These are phyloP conservation scores for Apiospora malaysiana DNA, from an alignment of 2,329 filamentous ascomycete species.

Conservation along the genomic window DNA sequence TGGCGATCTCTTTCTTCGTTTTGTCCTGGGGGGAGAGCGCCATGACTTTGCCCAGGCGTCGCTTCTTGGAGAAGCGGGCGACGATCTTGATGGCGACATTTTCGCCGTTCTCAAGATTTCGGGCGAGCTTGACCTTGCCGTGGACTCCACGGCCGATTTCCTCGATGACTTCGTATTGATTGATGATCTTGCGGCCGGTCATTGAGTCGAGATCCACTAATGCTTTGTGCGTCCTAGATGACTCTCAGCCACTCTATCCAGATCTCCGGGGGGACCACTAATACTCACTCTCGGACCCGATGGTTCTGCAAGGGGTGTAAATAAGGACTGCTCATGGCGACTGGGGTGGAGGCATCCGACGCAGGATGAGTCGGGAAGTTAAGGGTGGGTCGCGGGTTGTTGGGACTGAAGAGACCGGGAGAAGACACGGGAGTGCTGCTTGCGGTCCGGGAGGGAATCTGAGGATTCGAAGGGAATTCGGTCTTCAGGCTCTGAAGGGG, in stretches of 20 bases:
- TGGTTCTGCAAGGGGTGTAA: slow-evolving; percentile 75
- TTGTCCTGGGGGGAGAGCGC: slow-evolving; percentile 72
- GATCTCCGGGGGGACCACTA: neutral
- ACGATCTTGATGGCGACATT: slow-evolving; percentile 99
- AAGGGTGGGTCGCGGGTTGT: slow-evolving; percentile 48
- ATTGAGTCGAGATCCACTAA: slow-evolving; percentile 87
- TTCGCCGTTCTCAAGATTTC: slow-evolving; percentile 75
- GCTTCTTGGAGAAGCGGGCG: slow-evolving; percentile 90
- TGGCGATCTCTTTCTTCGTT: slow-evolving; percentile 95
- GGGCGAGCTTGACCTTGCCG: slow-evolving; percentile 95
- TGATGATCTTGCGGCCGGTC: slow-evolving; percentile 94
- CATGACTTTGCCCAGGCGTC: slow-evolving; percentile 84
- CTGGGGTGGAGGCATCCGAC: slow-evolving; percentile 62
- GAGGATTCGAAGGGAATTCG: slow-evolving; percentile 42
- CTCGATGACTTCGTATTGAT: slow-evolving; percentile 96
- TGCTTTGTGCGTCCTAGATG: slow-evolving; percentile 80
- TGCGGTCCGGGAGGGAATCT: slow-evolving; percentile 54
- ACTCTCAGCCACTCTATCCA: slow-evolving; percentile 16
- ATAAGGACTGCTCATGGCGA: slow-evolving; percentile 61
- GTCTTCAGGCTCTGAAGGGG: slow-evolving; percentile 44
- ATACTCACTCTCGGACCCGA: slow-evolving; percentile 76
- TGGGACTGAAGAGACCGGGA: slow-evolving; percentile 65
- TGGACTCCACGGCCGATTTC: slow-evolving; percentile 96
- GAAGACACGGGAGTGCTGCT: slow-evolving; percentile 65
- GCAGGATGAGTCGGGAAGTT: slow-evolving; percentile 48